These are phyloP conservation scores for Hibiscus mutabilis DNA, from an alignment of 345 rosid species.

Conservation along the genomic window DNA sequence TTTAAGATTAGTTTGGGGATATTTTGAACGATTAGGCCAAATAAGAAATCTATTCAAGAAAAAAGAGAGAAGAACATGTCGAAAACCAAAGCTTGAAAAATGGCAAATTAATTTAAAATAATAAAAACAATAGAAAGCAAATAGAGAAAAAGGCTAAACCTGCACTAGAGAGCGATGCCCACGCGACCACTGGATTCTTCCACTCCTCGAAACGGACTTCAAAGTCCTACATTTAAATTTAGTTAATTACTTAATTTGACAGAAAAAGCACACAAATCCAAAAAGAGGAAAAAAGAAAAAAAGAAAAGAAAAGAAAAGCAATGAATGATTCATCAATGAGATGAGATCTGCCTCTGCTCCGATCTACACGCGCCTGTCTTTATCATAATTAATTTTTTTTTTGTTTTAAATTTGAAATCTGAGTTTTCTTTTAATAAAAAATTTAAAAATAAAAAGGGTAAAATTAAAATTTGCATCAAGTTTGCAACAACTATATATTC, in stretches of 20 bases:
- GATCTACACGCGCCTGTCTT: slow-evolving; percentile 13
- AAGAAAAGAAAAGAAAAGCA: slow-evolving; percentile 5
- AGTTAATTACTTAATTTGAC: slow-evolving; percentile 23
- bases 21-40: background rate
- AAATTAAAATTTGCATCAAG: background rate
- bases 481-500: slow-evolving; percentile 26
- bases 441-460: too few species aligned
- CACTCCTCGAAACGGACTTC: slow-evolving; percentile 27
- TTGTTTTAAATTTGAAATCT: background rate
- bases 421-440: background rate
- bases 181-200: slow-evolving; percentile 5
- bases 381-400: background rate
- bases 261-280: background rate
- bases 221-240: slow-evolving; percentile 26
- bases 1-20: too few species aligned
- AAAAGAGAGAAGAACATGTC: background rate
- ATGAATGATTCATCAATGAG: slow-evolving; percentile 7
- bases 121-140: background rate
- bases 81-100: background rate
- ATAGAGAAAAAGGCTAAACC: background rate
- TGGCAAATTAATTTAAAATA: background rate
- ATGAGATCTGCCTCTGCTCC: background rate
- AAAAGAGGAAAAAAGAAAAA: background rate
- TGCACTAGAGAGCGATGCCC: background rate
- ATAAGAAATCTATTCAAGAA: background rate